Conservation (phyloP, 108 stramenopile species). For the Epipyxis sp. region DNA sequence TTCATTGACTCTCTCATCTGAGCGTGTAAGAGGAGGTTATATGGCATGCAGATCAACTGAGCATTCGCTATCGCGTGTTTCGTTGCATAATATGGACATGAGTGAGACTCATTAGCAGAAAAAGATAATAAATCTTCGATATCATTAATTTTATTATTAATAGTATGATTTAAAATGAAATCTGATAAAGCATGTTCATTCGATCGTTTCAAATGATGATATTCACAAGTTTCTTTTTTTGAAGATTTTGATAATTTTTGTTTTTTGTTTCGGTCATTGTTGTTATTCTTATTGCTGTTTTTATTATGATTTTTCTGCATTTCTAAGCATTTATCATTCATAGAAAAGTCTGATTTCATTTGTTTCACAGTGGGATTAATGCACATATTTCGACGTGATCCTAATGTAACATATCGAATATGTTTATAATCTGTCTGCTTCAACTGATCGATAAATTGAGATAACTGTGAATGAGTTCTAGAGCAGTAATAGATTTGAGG, state of each 20-base stretch:
- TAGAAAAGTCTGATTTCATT: conserved; percentile 55
- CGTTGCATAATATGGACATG: conserved; percentile 92
- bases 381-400: conserved; percentile 77
- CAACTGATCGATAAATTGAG: conserved; percentile 90
- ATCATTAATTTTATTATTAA: conserved; percentile 73
- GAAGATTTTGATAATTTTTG: not conserved
- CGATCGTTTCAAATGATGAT: conserved; percentile 57
- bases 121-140: conserved; percentile 76
- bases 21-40: conserved; percentile 69
- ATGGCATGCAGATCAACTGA: conserved; percentile 87
- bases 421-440: conserved; percentile 58
- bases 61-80: conserved; percentile 63
- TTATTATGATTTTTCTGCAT: conserved; percentile 67
- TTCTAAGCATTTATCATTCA: conserved; percentile 87
- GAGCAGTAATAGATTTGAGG: conserved; percentile 72
- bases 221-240: conserved; percentile 60
- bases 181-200: conserved; percentile 70
- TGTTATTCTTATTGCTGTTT: conserved; percentile 30
- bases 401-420: conserved; percentile 73
- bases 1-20: conserved; percentile 69
- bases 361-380: conserved; percentile 61
- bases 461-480: conserved; percentile 91
- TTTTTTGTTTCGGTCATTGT: not conserved
- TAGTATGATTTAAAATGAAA: no score
- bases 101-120: conserved; percentile 63